Conservation (phyloP, 495 filamentous ascomycete genomes). For the Tuber melanosporum region DNA sequence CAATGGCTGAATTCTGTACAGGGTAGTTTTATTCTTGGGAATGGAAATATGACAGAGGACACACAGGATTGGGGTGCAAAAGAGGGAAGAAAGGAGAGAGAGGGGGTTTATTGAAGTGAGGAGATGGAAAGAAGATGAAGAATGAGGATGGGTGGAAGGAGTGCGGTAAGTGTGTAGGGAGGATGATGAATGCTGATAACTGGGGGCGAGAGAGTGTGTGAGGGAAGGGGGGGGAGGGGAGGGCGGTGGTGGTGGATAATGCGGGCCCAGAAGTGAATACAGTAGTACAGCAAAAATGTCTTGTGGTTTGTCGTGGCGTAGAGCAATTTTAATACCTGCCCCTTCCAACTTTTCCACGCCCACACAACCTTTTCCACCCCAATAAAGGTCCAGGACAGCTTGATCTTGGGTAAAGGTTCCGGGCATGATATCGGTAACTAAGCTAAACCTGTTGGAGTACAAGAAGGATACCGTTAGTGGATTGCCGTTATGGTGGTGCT, state of each 20-base stretch:
- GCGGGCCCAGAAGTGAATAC: neutral
- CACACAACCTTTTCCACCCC: neutral
- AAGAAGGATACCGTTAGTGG: neutral
- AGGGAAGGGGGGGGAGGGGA: neutral
- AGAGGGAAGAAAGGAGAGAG: conserved; percentile 40
- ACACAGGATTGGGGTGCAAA: conserved; percentile 15
- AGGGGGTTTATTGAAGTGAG: conserved; percentile 43
- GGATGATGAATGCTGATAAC: neutral
- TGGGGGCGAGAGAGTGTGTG: neutral
- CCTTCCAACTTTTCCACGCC: neutral
- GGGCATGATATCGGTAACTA: neutral
- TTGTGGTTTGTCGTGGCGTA: neutral
- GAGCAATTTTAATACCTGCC: neutral
- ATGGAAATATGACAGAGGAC: conserved; percentile 24
- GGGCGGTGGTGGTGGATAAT: neutral
- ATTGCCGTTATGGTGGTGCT: neutral
- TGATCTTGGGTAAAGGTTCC: neutral
- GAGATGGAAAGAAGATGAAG: conserved; percentile 25
- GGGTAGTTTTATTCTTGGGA: conserved; percentile 12
- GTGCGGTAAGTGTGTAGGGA: conserved; percentile 19
- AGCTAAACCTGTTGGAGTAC: neutral
- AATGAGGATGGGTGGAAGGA: conserved; percentile 22
- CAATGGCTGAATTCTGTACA: conserved; percentile 22
- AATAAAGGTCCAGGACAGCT: neutral
- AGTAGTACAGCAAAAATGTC: neutral